These are phyloP conservation scores for Peribolospora baueri DNA, from an alignment of 768 basidiomycete genomes.

Conservation along the genomic window DNA sequence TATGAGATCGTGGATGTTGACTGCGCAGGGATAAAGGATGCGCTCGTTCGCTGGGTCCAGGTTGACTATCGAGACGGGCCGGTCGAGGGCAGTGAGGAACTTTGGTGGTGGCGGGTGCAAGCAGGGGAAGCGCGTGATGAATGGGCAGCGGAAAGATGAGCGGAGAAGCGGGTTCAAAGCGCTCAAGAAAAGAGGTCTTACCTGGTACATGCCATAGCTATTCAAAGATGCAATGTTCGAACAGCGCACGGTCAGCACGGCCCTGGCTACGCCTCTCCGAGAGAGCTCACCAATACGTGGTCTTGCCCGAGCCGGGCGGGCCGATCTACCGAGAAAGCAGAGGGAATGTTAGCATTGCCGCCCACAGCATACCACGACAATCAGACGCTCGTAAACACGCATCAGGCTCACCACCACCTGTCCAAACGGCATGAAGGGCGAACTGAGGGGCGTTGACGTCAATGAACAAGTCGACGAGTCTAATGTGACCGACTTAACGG, in stretches of 20 bases:
- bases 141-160: background rate
- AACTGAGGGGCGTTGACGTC: too few species aligned
- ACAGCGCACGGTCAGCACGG: too few species aligned
- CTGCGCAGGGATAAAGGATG: constrained; percentile 71
- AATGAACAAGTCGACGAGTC: too few species aligned
- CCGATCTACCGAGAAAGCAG: constrained; percentile 17
- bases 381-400: background rate
- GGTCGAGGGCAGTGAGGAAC: constrained; percentile 59
- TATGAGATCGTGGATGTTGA: constrained; percentile 64
- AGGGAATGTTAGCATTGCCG: too few species aligned
- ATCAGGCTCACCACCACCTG: constrained; percentile 3
- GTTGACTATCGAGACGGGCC: constrained; percentile 76
- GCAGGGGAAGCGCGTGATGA: background rate
- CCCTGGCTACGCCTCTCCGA: too few species aligned
- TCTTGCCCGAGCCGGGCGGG: constrained; percentile 23
- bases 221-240: too few species aligned
- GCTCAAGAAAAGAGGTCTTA: constrained; percentile 5
- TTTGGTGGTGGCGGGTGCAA: constrained; percentile 3
- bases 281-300: constrained; percentile 19
- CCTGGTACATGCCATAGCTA: constrained; percentile 22
- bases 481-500: too few species aligned
- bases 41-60: constrained; percentile 82
- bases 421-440: constrained; percentile 9
- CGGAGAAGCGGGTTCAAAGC: background rate
- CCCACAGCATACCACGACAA: too few species aligned